These are phyloP conservation scores for Leucosporidium scottii DNA, from an alignment of 768 basidiomycete genomes.

Conservation along the genomic window DNA sequence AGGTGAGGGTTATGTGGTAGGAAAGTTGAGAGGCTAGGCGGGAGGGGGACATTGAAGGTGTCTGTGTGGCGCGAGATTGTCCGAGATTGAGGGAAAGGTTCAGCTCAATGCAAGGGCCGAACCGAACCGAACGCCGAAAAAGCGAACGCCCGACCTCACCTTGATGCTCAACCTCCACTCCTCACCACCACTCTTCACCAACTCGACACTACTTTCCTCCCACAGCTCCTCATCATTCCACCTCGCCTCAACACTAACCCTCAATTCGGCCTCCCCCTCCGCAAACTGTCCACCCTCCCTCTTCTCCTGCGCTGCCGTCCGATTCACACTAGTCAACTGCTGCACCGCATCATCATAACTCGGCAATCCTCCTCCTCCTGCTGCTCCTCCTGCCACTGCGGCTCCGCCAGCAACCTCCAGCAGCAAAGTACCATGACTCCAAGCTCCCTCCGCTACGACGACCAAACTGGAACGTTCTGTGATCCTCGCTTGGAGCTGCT, in stretches of 20 bases:
- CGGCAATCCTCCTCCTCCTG: background rate
- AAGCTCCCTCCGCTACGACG: background rate
- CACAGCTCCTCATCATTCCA: conserved; percentile 11
- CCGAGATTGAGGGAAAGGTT: background rate
- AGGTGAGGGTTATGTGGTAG: conserved; percentile 14
- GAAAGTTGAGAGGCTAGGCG: conserved; percentile 9
- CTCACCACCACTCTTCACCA: background rate
- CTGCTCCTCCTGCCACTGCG: background rate
- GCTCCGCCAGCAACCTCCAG: background rate
- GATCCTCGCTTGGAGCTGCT: background rate
- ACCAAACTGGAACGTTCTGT: background rate
- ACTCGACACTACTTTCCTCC: background rate
- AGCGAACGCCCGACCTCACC: background rate
- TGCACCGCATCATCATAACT: background rate
- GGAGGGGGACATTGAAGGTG: background rate
- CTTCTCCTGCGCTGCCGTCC: background rate
- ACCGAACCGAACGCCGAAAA: too few relatives aligned
- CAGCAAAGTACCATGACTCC: conserved; percentile 4
- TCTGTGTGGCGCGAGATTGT: background rate
- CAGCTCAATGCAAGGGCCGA: too few relatives aligned
- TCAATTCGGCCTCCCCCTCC: background rate
- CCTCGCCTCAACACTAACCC: conserved; percentile 8
- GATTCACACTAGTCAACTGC: background rate
- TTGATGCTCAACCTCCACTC: background rate
- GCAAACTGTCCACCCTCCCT: background rate